Evolutionary conservation across 805 yeast species (phyloP).

Genomic region (Lipomyces chichibuensis): DNA sequence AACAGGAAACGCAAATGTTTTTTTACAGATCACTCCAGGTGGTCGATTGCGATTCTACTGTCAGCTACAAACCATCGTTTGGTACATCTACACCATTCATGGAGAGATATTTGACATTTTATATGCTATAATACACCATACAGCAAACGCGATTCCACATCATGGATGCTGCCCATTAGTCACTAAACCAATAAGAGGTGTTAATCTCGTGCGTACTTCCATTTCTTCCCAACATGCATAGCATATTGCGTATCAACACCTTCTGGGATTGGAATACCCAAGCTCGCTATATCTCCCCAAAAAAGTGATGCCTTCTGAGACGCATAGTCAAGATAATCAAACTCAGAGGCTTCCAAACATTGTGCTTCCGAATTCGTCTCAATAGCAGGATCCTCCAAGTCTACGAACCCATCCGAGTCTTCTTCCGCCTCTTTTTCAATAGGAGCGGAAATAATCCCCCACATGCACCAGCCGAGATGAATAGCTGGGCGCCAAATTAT

Average conservation of each 20-base stretch:
- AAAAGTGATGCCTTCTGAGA: conserved; percentile 72
- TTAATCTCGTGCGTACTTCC: background rate
- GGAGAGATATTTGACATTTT: background rate
- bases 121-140: too few relatives aligned
- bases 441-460: conserved; percentile 85
- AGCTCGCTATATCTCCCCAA: conserved; percentile 70
- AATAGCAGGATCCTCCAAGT: conserved; percentile 36
- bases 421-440: conserved; percentile 38
- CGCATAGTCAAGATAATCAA: conserved; percentile 77
- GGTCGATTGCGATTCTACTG: background rate
- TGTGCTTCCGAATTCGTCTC: conserved; percentile 41
- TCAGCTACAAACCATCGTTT: too few relatives aligned
- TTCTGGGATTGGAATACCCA: conserved; percentile 50
- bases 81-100: too few relatives aligned
- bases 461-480: conserved; percentile 78
- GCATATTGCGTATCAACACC: conserved; percentile 15
- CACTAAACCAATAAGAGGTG: background rate
- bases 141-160: background rate
- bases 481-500: conserved; percentile 80
- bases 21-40: too few relatives aligned
- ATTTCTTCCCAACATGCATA: conserved; percentile 11
- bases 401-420: conserved; percentile 39
- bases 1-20: too few relatives aligned
- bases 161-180: background rate
- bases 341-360: conserved; percentile 59